Percentiles rank a stretch among this genome's conserved stretches.
These are phyloP conservation scores for Starmerella stigmatis DNA, from an alignment of 805 yeast genomes.

Conservation along the genomic window DNA sequence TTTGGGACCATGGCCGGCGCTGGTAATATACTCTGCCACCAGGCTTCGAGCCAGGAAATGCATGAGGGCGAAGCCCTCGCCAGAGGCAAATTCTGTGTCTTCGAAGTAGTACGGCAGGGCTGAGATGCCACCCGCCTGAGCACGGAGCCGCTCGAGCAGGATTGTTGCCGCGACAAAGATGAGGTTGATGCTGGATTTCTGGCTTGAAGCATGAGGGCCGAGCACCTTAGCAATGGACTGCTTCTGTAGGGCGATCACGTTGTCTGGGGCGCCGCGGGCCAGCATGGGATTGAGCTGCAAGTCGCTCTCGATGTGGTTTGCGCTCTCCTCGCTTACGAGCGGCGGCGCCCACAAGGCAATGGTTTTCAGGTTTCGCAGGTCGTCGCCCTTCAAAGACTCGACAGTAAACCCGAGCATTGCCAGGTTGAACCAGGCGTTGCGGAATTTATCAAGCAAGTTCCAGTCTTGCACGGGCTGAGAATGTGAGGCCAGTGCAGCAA, in stretches of 20 bases:
- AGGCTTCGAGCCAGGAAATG: slow-evolving; percentile 53
- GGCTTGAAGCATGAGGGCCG: neutral
- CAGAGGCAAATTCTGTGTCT: slow-evolving; percentile 65
- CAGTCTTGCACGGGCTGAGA: slow-evolving; percentile 33
- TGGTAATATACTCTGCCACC: slow-evolving; percentile 39
- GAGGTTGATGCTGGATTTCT: slow-evolving; percentile 35
- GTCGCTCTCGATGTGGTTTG: slow-evolving; percentile 81
- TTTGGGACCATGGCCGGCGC: slow-evolving; percentile 9
- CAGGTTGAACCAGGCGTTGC: slow-evolving; percentile 90
- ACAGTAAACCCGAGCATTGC: slow-evolving; percentile 80
- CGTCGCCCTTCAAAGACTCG: slow-evolving; percentile 39
- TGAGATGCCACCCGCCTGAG: slow-evolving; percentile 70
- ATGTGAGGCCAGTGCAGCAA: slow-evolving; percentile 44
- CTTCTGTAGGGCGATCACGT: slow-evolving; percentile 30
- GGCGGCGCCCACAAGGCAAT: slow-evolving; percentile 86
- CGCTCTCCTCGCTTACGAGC: slow-evolving; percentile 66
- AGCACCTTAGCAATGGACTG: slow-evolving; percentile 5
- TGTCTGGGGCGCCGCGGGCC: slow-evolving; percentile 61
- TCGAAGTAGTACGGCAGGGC: slow-evolving; percentile 68
- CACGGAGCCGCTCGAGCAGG: slow-evolving; percentile 68
- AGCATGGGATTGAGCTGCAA: slow-evolving; percentile 84
- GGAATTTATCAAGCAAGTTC: slow-evolving; percentile 48
- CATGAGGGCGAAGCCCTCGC: slow-evolving; percentile 59
- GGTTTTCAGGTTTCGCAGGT: slow-evolving; percentile 42
- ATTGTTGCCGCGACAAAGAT: slow-evolving; percentile 81